Evolutionary conservation across 2,329 filamentous ascomycete species (phyloP).

Genomic region (Calonectria fujianensis): DNA sequence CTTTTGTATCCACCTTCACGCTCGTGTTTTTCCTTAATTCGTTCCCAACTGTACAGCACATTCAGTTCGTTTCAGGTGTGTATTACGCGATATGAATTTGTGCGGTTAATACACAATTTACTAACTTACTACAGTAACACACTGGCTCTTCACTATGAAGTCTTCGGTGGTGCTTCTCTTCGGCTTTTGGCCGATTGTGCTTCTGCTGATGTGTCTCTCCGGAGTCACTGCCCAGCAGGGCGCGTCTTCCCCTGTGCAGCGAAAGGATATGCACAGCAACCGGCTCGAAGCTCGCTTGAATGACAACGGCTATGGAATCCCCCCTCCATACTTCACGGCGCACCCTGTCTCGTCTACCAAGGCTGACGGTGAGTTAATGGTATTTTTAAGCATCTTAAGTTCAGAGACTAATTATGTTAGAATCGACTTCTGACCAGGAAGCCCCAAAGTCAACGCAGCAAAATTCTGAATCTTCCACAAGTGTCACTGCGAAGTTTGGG

Average conservation of each 20-base stretch:
- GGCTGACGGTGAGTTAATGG: conserved; percentile 41
- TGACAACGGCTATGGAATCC: conserved; percentile 45
- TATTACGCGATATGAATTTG: neutral
- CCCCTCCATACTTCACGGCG: conserved; percentile 52
- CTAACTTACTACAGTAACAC: conserved; percentile 17
- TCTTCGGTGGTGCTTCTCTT: conserved; percentile 54
- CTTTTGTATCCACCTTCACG: conserved; percentile 20
- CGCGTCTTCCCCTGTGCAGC: conserved; percentile 32
- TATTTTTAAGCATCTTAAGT: fast-evolving
- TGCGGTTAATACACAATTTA: no score
- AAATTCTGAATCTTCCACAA: neutral
- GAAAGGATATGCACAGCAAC: conserved; percentile 32
- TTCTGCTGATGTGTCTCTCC: conserved; percentile 50
- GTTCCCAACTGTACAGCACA: neutral
- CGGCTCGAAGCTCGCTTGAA: conserved; percentile 39
- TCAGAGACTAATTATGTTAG: conserved; percentile 42
- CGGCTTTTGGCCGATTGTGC: conserved; percentile 58
- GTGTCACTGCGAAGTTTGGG: neutral
- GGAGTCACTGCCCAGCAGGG: conserved; percentile 36
- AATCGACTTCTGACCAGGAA: neutral
- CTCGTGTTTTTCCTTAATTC: conserved; percentile 8
- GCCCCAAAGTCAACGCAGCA: neutral
- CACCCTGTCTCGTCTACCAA: conserved; percentile 28
- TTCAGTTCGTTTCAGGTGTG: conserved; percentile 13
- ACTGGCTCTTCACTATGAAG: conserved; percentile 61